Evolutionary conservation across 2,329 filamentous ascomycete species (phyloP).

Genomic region (Kalaharituber pfeilii): DNA sequence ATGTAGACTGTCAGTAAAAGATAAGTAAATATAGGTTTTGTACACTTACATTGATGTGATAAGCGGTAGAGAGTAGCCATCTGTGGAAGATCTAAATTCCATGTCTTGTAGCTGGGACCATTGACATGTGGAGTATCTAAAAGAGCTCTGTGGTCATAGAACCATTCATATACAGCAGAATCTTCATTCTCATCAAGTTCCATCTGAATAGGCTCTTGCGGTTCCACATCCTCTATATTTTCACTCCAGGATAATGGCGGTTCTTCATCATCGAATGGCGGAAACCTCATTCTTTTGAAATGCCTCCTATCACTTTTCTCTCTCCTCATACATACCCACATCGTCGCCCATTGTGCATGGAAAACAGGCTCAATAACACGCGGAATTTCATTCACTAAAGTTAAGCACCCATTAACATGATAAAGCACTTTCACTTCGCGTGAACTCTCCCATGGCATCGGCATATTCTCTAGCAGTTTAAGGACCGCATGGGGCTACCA

Average conservation of each 20-base stretch:
- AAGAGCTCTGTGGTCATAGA: conserved; percentile 85
- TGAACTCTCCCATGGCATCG: conserved; percentile 97
- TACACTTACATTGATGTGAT: conserved; percentile 45
- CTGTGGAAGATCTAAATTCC: conserved; percentile 83
- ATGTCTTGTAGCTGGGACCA: conserved; percentile 87
- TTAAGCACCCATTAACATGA: conserved; percentile 94
- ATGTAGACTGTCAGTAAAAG: not conserved
- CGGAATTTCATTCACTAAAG: conserved; percentile 88
- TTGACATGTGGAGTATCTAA: conserved; percentile 87
- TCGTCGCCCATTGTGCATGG: conserved; percentile 96
- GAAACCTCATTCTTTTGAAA: conserved; percentile 98
- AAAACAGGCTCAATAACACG: conserved; percentile 96
- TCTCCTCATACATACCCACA: conserved; percentile 97
- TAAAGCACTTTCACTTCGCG: conserved; percentile 96
- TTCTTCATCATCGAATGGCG: conserved; percentile 96
- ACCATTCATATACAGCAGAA: conserved; percentile 81
- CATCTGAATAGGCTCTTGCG: conserved; percentile 94
- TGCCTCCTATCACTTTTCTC: conserved; percentile 91
- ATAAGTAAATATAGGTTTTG: not conserved
- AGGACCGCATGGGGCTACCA: conserved; percentile 67
- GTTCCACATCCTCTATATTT: conserved; percentile 97
- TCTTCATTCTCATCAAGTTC: conserved; percentile 92
- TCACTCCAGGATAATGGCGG: conserved; percentile 95
- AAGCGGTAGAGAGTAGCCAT: conserved; percentile 92
- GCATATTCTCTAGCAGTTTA: conserved; percentile 97